A percentile compares a stretch with the other conserved stretches of the same genome.
Evolutionary conservation across 1,284 basidiomycete genomes (phyloP).

Genomic region (Ustilago sp.): DNA sequence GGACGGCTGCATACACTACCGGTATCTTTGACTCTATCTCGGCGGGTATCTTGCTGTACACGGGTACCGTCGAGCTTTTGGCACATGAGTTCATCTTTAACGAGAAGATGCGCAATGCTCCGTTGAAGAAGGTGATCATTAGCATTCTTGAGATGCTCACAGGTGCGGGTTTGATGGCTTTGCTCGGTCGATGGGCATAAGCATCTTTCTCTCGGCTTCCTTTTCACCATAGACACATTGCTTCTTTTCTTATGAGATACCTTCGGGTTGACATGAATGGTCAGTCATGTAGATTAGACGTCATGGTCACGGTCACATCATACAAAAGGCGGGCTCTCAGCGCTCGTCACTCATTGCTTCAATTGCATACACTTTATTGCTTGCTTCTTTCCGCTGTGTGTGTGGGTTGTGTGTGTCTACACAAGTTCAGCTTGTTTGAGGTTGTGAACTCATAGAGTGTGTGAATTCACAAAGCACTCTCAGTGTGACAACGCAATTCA

Average conservation of each 20-base stretch:
- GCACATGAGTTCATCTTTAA: slow-evolving; percentile 70
- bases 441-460: slow-evolving; percentile 5
- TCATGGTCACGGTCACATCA: slow-evolving; percentile 14
- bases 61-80: slow-evolving; percentile 66
- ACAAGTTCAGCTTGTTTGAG: slow-evolving; percentile 1
- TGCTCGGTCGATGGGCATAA: slow-evolving; percentile 70
- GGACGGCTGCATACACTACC: slow-evolving; percentile 64
- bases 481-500: background rate
- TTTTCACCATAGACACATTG: background rate
- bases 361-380: background rate
- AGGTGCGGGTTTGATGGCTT: slow-evolving; percentile 71
- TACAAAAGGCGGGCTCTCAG: slow-evolving; percentile 8
- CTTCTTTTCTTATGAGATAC: background rate
- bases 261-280: background rate
- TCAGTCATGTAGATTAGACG: slow-evolving; percentile 4
- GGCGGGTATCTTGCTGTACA: slow-evolving; percentile 68
- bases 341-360: background rate
- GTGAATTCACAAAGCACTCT: background rate
- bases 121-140: slow-evolving; percentile 62
- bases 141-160: slow-evolving; percentile 67
- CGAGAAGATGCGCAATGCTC: slow-evolving; percentile 67
- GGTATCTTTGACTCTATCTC: slow-evolving; percentile 67
- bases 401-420: background rate
- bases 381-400: background rate
- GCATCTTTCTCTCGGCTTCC: background rate